Evolutionary conservation across 441 rosid species (phyloP).

Genomic region (Erodium moschatum): DNA sequence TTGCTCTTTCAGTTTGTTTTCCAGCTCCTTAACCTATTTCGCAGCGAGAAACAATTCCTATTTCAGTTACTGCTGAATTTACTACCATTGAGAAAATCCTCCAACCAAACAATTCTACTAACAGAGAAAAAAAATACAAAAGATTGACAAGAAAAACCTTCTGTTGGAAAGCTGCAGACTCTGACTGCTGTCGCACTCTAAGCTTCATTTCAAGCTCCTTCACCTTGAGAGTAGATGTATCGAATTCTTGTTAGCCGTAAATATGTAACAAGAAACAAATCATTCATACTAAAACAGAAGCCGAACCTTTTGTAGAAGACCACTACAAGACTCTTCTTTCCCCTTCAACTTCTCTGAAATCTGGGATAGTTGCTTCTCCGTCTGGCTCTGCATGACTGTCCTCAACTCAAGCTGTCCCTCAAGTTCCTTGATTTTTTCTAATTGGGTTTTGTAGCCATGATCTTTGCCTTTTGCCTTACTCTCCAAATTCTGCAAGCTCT

Average conservation of each 20-base stretch:
- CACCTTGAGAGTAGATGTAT: conserved; percentile 26
- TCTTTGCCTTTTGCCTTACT: conserved; percentile 56
- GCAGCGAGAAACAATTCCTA: not conserved
- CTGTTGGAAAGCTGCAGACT: conserved; percentile 37
- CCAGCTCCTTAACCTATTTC: conserved; percentile 60
- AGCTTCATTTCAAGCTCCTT: conserved; percentile 66
- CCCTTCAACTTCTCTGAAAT: conserved; percentile 60
- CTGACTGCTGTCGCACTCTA: conserved; percentile 51
- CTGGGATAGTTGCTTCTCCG: conserved; percentile 54
- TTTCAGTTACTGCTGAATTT: conserved; percentile 2
- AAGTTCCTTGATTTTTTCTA: conserved; percentile 65
- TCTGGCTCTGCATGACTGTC: conserved; percentile 36
- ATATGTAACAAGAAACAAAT: not conserved
- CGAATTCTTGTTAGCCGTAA: not conserved
- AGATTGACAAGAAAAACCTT: conserved; percentile 34
- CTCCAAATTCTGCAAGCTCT: conserved; percentile 55
- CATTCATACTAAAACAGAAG: conserved; percentile 4
- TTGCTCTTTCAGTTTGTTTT: conserved; percentile 55
- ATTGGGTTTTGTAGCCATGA: conserved; percentile 43
- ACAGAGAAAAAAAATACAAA: not conserved
- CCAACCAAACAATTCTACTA: not conserved
- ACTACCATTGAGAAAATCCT: not conserved
- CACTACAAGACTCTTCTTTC: conserved; percentile 54
- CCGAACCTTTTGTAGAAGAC: conserved; percentile 59
- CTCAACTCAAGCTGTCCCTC: conserved; percentile 58